These are phyloP conservation scores for Microcera coccophila DNA, from an alignment of 2,329 filamentous ascomycete genomes.

Conservation along the genomic window DNA sequence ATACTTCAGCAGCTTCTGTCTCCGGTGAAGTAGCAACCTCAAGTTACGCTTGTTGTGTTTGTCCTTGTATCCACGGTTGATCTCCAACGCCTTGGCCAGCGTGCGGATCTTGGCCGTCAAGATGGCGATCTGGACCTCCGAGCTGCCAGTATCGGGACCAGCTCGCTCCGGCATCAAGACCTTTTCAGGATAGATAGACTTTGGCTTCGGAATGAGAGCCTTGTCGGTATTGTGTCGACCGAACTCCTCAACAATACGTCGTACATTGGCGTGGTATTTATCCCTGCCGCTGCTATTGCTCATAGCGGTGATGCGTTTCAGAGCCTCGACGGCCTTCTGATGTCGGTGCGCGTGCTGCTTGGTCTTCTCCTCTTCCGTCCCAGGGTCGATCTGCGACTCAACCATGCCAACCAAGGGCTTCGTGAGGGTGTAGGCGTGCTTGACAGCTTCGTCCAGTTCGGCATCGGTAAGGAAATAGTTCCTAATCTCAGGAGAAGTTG, in stretches of 20 bases:
- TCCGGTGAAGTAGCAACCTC: conserved; percentile 76
- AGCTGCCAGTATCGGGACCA: conserved; percentile 91
- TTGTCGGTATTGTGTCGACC: conserved; percentile 86
- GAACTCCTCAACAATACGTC: conserved; percentile 80
- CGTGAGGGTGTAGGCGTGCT: conserved; percentile 65
- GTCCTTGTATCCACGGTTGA: conserved; percentile 69
- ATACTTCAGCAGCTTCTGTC: conserved; percentile 86
- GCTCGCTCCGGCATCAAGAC: conserved; percentile 52
- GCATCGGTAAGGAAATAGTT: conserved; percentile 71
- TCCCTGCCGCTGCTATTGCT: conserved; percentile 75
- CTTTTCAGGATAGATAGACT: conserved; percentile 40
- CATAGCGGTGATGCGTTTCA: conserved; percentile 74
- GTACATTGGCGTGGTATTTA: conserved; percentile 74
- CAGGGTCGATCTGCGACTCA: conserved; percentile 40
- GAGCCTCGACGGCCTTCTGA: conserved; percentile 66
- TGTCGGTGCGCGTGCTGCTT: conserved; percentile 54
- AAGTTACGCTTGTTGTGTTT: conserved; percentile 93
- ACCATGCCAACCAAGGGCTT: conserved; percentile 47
- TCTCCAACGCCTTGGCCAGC: conserved; percentile 67
- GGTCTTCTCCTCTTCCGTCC: conserved; percentile 32
- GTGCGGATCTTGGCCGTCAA: conserved; percentile 89
- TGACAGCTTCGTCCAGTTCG: conserved; percentile 64
- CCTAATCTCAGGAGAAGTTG: conserved; percentile 52
- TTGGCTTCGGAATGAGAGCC: conserved; percentile 59
- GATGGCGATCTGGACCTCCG: conserved; percentile 96